Conservation (phyloP, 2,329 filamentous ascomycete species). For the Capronia americana region DNA sequence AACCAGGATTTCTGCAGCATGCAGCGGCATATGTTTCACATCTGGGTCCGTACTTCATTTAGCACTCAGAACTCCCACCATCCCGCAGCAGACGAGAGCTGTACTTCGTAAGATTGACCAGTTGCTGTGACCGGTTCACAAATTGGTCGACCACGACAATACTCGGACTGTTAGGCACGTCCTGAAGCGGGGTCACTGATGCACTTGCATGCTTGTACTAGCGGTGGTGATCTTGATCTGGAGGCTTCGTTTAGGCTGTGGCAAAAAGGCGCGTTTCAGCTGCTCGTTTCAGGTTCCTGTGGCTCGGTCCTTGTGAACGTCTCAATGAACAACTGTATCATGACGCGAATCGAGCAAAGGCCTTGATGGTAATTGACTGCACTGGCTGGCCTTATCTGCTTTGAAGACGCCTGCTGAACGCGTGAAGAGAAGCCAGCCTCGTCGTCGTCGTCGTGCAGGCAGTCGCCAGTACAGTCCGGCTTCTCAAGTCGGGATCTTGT, state of each 20-base stretch:
- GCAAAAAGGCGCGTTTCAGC: conserved; percentile 30
- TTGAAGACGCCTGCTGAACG: neutral
- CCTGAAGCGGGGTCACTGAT: neutral
- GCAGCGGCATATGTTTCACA: conserved; percentile 30
- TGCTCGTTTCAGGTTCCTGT: conserved; percentile 18
- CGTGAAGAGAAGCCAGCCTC: neutral
- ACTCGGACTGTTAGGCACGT: neutral
- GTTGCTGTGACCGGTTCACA: neutral
- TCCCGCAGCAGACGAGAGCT: conserved; percentile 4
- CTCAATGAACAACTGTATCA: conserved; percentile 8
- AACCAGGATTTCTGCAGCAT: conserved; percentile 36
- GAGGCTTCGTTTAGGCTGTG: conserved; percentile 23
- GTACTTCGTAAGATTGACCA: conserved; percentile 14
- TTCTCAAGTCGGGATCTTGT: neutral
- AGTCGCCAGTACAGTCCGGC: too few relatives aligned
- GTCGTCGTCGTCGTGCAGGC: neutral
- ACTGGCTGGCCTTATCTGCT: neutral
- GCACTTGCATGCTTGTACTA: conserved; percentile 6
- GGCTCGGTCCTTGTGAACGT: conserved; percentile 20
- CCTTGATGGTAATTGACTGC: neutral
- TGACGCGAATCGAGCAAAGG: conserved; percentile 3
- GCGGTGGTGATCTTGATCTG: conserved; percentile 21
- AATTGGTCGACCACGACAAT: neutral
- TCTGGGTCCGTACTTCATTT: conserved; percentile 23
- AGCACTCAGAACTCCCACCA: neutral